phyloP scores from a whole-genome alignment of 2,329 filamentous ascomycete species.

The Hypomyces rosellus region DNA sequence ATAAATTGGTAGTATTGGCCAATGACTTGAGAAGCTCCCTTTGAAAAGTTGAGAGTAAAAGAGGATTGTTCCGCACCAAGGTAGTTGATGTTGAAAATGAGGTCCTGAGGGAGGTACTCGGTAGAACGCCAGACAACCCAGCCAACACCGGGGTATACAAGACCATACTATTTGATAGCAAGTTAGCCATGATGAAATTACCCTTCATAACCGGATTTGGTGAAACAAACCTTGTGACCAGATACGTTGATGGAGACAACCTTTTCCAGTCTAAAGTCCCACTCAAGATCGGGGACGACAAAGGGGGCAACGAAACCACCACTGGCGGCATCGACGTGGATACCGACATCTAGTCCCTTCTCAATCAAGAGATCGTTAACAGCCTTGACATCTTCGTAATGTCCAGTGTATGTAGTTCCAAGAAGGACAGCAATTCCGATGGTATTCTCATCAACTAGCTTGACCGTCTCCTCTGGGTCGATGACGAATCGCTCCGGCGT shows the following conservation, averaged over 20 bases:
- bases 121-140: constrained; percentile 87
- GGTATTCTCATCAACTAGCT: constrained; percentile 59
- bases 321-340: constrained; percentile 89
- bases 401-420: constrained; percentile 89
- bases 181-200: background rate
- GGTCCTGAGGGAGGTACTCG: constrained; percentile 78
- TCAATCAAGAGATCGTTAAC: constrained; percentile 82
- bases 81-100: constrained; percentile 99
- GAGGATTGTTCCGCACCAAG: constrained; percentile 91
- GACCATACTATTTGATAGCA: constrained; percentile 38
- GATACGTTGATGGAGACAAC: constrained; percentile 93
- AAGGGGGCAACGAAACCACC: constrained; percentile 94
- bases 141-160: constrained; percentile 84
- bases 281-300: constrained; percentile 72
- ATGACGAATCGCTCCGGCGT: constrained; percentile 56
- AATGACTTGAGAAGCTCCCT: constrained; percentile 89
- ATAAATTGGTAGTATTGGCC: constrained; percentile 98
- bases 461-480: constrained; percentile 55
- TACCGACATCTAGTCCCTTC: constrained; percentile 70
- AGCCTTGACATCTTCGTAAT: constrained; percentile 89
- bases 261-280: constrained; percentile 86
- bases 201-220: constrained; percentile 29
- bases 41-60: constrained; percentile 96
- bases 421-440: constrained; percentile 92
- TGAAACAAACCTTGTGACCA: constrained; percentile 67